Conservation (phyloP, 2,329 filamentous ascomycete species). For the Arthrobotrys sinensis region DNA sequence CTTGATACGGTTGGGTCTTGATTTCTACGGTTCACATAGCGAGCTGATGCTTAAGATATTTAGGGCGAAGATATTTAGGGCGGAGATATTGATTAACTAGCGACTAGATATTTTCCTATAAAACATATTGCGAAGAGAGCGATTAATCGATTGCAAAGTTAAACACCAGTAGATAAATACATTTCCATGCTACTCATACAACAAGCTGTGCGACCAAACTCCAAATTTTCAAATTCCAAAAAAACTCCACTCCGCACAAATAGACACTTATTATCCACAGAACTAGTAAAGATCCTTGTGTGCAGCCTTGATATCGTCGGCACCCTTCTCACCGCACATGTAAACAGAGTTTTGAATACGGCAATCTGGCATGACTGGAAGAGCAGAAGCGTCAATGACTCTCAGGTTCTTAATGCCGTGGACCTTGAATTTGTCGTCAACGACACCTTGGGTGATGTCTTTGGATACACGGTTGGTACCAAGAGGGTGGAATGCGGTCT, state of each 20-base stretch:
- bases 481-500: slow-evolving; percentile 75
- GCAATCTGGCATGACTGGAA: slow-evolving; percentile 73
- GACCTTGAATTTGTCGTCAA: slow-evolving; percentile 69
- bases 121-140: too few relatives aligned
- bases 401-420: slow-evolving; percentile 73
- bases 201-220: slow-evolving; percentile 7
- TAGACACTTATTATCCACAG: neutral
- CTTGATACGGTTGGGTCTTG: too few relatives aligned
- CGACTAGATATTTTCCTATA: too few relatives aligned
- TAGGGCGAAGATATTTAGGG: too few relatives aligned
- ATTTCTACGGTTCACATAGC: too few relatives aligned
- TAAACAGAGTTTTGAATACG: slow-evolving; percentile 76
- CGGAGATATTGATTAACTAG: too few relatives aligned
- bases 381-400: slow-evolving; percentile 73
- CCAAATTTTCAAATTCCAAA: neutral
- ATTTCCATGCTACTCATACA: neutral
- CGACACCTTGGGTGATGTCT: slow-evolving; percentile 62
- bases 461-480: slow-evolving; percentile 73
- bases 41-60: too few relatives aligned
- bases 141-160: too few relatives aligned
- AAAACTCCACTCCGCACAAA: neutral
- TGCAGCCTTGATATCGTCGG: slow-evolving; percentile 70
- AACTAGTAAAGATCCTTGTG: slow-evolving; percentile 56
- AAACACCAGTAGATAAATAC: too few relatives aligned
- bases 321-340: slow-evolving; percentile 74